Evolutionary conservation across 2,329 filamentous ascomycete species (phyloP).

Genomic region (Neonectria neomacrospora): DNA sequence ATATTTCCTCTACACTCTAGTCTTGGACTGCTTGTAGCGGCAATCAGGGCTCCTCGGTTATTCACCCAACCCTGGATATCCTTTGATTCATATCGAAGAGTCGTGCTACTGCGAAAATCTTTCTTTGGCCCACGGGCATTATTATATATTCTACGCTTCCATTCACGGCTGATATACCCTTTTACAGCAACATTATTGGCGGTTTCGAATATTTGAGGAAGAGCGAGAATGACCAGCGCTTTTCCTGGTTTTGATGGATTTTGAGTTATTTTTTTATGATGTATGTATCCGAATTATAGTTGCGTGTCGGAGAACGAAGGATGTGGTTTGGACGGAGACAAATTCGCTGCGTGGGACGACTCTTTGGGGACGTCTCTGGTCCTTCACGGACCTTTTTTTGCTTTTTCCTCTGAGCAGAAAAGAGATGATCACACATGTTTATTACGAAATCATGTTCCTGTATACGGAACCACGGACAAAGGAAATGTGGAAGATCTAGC

Average conservation of each 20-base stretch:
- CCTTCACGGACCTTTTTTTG: slow-evolving; percentile 18
- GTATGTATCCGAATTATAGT: slow-evolving; percentile 38
- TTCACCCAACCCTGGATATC: slow-evolving; percentile 30
- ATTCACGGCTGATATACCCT: slow-evolving; percentile 48
- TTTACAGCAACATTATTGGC: slow-evolving; percentile 39
- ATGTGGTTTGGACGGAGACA: slow-evolving; percentile 16
- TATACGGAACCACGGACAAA: slow-evolving; percentile 25
- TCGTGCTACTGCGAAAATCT: slow-evolving; percentile 19
- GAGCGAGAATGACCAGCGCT: slow-evolving; percentile 37
- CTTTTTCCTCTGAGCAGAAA: slow-evolving; percentile 33
- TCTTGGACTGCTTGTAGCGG: slow-evolving; percentile 8
- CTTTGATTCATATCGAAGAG: slow-evolving; percentile 28
- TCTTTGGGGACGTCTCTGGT: slow-evolving; percentile 27
- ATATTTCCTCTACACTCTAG: slow-evolving; percentile 1
- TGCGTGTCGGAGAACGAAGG: slow-evolving; percentile 30
- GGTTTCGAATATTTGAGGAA: slow-evolving; percentile 39
- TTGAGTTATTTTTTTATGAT: slow-evolving; percentile 41
- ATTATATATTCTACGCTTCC: slow-evolving; percentile 43
- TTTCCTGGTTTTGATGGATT: slow-evolving; percentile 32
- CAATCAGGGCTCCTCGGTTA: slow-evolving; percentile 28
- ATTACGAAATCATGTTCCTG: slow-evolving; percentile 32
- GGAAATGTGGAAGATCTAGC: slow-evolving; percentile 38
- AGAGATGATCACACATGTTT: slow-evolving; percentile 42
- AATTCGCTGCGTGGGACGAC: slow-evolving; percentile 33
- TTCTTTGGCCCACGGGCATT: slow-evolving; percentile 39